phyloP scores from a whole-genome alignment of 108 stramenopile species.

The Bacterosira constricta region DNA sequence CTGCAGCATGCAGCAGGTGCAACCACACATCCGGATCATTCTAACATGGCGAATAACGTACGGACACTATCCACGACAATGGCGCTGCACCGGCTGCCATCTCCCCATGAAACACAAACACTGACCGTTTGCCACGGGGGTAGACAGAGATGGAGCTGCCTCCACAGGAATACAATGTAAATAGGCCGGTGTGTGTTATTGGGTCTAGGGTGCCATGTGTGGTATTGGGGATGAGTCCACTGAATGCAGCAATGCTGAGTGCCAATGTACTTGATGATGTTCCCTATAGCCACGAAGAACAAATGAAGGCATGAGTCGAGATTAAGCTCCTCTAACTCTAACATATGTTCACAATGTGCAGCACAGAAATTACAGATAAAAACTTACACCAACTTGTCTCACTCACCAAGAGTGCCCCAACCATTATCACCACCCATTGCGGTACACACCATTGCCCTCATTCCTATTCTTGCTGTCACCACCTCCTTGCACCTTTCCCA shows the following conservation, averaged over 20 bases:
- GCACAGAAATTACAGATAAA: no score
- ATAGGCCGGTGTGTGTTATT: conserved; percentile 29
- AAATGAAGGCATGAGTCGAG: no score
- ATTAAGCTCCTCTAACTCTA: no score
- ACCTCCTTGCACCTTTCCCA: conserved; percentile 29
- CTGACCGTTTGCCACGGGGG: conserved; percentile 26
- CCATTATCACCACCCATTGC: conserved; percentile 13
- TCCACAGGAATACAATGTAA: conserved; percentile 17
- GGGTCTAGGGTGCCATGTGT: conserved; percentile 42
- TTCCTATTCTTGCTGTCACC: no score
- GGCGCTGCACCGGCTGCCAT: conserved; percentile 41
- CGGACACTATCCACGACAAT: conserved; percentile 17
- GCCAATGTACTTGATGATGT: conserved; percentile 32
- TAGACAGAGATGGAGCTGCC: conserved; percentile 20
- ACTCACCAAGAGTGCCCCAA: conserved; percentile 42
- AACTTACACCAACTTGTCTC: conserved; percentile 31
- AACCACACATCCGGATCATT: conserved; percentile 30
- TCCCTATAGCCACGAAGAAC: conserved; percentile 11
- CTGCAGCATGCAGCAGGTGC: conserved; percentile 30
- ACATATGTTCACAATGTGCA: no score
- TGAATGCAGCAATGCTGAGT: conserved; percentile 35
- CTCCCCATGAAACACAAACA: conserved; percentile 43
- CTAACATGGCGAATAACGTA: conserved; percentile 10
- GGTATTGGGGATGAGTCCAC: conserved; percentile 41
- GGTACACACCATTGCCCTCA: not conserved